phyloP scores from a whole-genome alignment of 108 stramenopile species.

The Conticribra guillardii region DNA sequence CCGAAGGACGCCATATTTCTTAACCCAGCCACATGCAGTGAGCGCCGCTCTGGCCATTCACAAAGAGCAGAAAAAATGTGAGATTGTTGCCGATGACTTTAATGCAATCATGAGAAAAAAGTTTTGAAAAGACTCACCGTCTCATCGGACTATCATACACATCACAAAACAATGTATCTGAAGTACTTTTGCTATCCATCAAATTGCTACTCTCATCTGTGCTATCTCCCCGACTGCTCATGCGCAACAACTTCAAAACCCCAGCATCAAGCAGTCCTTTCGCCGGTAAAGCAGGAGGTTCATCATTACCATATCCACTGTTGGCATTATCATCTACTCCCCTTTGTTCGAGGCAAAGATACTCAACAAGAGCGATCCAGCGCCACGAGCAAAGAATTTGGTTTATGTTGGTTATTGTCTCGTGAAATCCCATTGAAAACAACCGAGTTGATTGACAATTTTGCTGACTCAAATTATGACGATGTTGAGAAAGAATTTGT shows the following conservation, averaged over 20 bases:
- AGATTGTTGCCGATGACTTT: neutral
- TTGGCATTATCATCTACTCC: conserved; percentile 44
- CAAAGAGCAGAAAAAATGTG: neutral
- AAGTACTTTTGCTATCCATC: conserved; percentile 49
- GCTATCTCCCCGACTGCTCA: conserved; percentile 49
- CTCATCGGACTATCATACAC: conserved; percentile 66
- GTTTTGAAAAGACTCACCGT: conserved; percentile 27
- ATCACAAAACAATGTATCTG: conserved; percentile 62
- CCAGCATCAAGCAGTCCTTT: conserved; percentile 73
- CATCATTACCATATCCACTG: conserved; percentile 10
- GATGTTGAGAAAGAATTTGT: conserved; percentile 24
- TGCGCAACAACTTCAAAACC: conserved; percentile 54
- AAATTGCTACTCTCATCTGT: conserved; percentile 22
- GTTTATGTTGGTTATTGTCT: conserved; percentile 25
- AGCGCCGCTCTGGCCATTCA: conserved; percentile 49
- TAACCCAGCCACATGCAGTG: conserved; percentile 70
- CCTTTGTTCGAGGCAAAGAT: conserved; percentile 44
- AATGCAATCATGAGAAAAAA: neutral
- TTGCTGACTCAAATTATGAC: neutral
- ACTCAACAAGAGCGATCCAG: conserved; percentile 81
- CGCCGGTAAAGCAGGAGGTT: conserved; percentile 39
- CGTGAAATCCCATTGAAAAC: conserved; percentile 16
- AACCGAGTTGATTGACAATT: neutral
- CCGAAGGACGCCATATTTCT: conserved; percentile 48
- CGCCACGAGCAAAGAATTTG: conserved; percentile 72